Conservation (phyloP, 2,329 filamentous ascomycete species). For the Exophiala oligosperma region DNA sequence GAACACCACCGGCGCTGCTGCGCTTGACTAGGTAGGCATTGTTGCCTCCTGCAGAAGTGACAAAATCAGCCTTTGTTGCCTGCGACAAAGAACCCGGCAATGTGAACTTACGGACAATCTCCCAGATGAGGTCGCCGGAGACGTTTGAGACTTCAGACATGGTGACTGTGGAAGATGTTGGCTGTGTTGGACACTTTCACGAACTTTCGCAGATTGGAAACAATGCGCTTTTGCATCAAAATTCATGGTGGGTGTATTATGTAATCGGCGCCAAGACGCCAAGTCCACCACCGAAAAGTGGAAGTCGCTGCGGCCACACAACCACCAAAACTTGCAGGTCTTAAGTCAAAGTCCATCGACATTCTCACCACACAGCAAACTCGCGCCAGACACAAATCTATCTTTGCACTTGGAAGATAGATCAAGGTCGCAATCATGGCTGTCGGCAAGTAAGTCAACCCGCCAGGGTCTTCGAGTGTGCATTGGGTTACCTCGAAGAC, state of each 20-base stretch:
- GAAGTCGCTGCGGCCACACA: neutral
- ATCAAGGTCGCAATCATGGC: conserved; percentile 60
- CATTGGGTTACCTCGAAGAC: neutral
- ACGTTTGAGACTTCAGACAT: conserved; percentile 65
- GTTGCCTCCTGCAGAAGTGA: conserved; percentile 66
- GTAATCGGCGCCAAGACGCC: too few relatives aligned
- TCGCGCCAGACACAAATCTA: conserved; percentile 12
- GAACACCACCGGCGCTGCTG: conserved; percentile 72
- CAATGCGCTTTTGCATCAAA: too few relatives aligned
- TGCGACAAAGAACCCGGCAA: neutral
- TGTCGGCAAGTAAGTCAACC: conserved; percentile 71
- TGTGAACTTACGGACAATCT: conserved; percentile 79
- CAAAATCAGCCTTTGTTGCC: neutral
- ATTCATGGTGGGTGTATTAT: too few relatives aligned
- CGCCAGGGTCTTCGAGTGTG: neutral
- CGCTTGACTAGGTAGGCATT: conserved; percentile 94
- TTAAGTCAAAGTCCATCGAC: neutral
- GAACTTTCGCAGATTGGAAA: neutral
- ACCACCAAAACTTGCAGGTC: conserved; percentile 30
- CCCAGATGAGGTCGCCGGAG: conserved; percentile 91
- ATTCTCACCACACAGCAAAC: conserved; percentile 5
- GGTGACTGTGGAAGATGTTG: conserved; percentile 12
- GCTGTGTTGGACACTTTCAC: neutral
- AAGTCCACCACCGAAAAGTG: neutral
- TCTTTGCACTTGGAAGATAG: conserved; percentile 5